phyloP scores from a whole-genome alignment of 345 rosid species.

The Bruguiera parviflora region DNA sequence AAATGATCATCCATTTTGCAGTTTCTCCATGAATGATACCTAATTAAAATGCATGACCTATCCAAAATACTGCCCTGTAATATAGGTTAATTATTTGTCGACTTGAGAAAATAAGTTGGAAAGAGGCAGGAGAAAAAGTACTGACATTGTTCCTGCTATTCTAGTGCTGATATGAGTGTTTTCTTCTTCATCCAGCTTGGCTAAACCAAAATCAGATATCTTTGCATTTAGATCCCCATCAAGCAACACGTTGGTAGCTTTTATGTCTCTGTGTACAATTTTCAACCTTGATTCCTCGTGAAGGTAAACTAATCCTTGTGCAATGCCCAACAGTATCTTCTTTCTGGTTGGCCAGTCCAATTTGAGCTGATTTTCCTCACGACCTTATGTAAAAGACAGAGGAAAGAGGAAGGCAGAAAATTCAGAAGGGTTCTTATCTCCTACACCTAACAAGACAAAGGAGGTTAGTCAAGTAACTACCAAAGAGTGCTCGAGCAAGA shows the following conservation, averaged over 20 bases:
- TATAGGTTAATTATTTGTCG: too few species aligned
- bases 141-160: constrained; percentile 70
- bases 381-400: constrained; percentile 27
- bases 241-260: constrained; percentile 69
- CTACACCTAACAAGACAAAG: neutral
- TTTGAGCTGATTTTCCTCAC: constrained; percentile 36
- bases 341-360: constrained; percentile 59
- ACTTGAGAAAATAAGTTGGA: neutral
- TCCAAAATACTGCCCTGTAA: too few species aligned
- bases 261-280: constrained; percentile 71
- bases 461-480: constrained; percentile 25
- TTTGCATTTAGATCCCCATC: constrained; percentile 58
- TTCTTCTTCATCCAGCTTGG: constrained; percentile 72
- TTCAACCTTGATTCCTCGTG: constrained; percentile 72
- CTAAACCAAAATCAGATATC: constrained; percentile 71
- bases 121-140: neutral
- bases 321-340: constrained; percentile 49
- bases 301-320: constrained; percentile 54
- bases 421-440: neutral
- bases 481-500: constrained; percentile 63
- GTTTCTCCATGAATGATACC: too few species aligned
- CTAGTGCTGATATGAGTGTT: constrained; percentile 71
- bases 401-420: neutral
- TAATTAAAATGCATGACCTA: too few species aligned
- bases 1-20: too few species aligned